phyloP scores from a whole-genome alignment of 805 yeast species.

The Pichia gijzeniarum region DNA sequence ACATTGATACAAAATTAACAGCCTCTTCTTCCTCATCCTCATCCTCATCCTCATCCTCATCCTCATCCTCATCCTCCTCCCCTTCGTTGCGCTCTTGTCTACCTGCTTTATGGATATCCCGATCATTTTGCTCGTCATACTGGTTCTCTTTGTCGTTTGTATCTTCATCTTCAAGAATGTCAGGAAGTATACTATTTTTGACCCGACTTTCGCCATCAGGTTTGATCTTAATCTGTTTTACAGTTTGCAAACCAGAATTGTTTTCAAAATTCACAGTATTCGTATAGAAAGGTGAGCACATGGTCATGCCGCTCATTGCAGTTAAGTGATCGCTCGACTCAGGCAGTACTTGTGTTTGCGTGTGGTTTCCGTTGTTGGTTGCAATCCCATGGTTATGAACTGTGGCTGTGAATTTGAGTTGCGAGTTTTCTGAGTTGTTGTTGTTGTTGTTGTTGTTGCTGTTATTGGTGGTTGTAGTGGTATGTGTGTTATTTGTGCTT shows the following conservation, averaged over 20 bases:
- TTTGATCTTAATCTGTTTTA: constrained; percentile 18
- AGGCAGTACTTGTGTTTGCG: constrained; percentile 55
- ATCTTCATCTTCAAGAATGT: not conserved
- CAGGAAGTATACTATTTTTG: not conserved
- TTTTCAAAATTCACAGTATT: constrained; percentile 16
- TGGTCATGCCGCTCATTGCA: constrained; percentile 30
- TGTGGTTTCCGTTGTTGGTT: not conserved
- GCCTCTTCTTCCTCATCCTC: constrained; percentile 1
- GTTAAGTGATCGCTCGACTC: constrained; percentile 30
- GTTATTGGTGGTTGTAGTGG: not conserved
- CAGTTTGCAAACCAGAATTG: constrained; percentile 2
- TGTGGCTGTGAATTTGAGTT: constrained; percentile 10
- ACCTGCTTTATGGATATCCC: not conserved
- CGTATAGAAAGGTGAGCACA: constrained; percentile 27
- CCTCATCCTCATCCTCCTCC: not conserved
- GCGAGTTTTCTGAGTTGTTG: constrained; percentile 1
- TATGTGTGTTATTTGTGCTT: not conserved
- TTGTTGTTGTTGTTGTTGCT: not conserved
- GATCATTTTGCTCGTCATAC: not conserved
- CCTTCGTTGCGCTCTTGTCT: not conserved
- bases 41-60: not conserved
- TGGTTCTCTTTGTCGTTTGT: constrained; percentile 1
- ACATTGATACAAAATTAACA: constrained; percentile 7
- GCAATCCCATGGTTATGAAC: constrained; percentile 12
- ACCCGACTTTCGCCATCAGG: constrained; percentile 15